Evolutionary conservation across 805 yeast species (phyloP), one percentile per base, ranked within the genome.

Genomic region (Komagataella pastoris): DNA sequence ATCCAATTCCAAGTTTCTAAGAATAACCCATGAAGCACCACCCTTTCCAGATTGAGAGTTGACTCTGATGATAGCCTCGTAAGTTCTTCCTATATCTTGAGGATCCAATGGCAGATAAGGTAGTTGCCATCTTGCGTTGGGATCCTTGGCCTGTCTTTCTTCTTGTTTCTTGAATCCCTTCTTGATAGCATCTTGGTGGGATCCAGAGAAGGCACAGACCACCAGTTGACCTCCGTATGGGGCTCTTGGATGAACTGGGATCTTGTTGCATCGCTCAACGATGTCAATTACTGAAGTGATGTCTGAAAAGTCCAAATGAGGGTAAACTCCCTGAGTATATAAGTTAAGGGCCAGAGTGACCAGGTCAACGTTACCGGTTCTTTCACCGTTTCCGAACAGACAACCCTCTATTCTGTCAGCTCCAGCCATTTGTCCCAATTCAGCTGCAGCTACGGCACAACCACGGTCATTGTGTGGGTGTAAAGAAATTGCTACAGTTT

Each of bases 1-100:
- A 61, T 84, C 91, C 58, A 84, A 70, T 55, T 87, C 89, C 58
- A 83, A 68, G 36, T 85, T 71, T 68, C 86, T 75, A 61, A 82
- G 75, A 55, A 84, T 74, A 52, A 84, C 80, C 91, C 91, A 84
- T 19, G 90, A 88, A 48, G 90, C 88, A 66, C 91, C 91, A 63
- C 91, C 91, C 66, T 84, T 84, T 66, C 91, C 91, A n/a, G 88
- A 81, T 69, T 84, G 91, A 19, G 91, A 84, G 70, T 84, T 84
- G 60, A 84, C 90, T 72, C 91, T 75, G 62, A 84, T 84, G 53
- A 84, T 86, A 51, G 89, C 90, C 69, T 84, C 91, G 65, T 84
- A 84, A 58, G 76, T 83, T 72, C 88, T 75, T 52, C 91, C 91
- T 58, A 84, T 80, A 65, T 84, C 91, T 67, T 81, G 74, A 59